phyloP scores from a whole-genome alignment of 2,329 filamentous ascomycete species.

The Monilinia fructicola region DNA sequence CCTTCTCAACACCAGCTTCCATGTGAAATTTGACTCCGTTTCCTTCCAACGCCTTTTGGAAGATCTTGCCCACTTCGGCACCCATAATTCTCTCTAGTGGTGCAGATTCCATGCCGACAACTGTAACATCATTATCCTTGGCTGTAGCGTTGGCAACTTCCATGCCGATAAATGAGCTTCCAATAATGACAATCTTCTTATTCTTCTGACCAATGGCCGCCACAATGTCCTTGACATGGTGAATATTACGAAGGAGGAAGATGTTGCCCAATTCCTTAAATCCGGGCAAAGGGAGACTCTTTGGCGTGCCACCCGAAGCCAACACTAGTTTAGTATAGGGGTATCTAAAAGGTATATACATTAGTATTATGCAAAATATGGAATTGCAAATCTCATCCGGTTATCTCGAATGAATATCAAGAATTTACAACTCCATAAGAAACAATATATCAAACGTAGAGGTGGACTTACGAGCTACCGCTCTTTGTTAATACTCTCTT shows the following conservation, averaged over 20 bases:
- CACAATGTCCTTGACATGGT: slow-evolving; percentile 75
- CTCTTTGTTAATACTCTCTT: slow-evolving; percentile 74
- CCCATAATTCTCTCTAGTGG: slow-evolving; percentile 88
- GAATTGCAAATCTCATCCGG: background rate
- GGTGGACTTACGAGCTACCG: slow-evolving; percentile 53
- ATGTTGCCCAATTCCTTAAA: slow-evolving; percentile 86
- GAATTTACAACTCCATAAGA: background rate
- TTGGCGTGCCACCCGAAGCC: slow-evolving; percentile 80
- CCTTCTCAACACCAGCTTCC: slow-evolving; percentile 78
- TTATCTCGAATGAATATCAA: background rate
- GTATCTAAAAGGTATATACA: slow-evolving; percentile 40
- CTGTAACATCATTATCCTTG: slow-evolving; percentile 78
- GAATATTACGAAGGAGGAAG: slow-evolving; percentile 77
- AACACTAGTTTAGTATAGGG: slow-evolving; percentile 86
- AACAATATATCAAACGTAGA: too few species aligned
- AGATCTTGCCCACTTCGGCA: slow-evolving; percentile 73
- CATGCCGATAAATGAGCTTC: slow-evolving; percentile 97
- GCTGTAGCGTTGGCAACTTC: slow-evolving; percentile 84
- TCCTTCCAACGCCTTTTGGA: slow-evolving; percentile 76
- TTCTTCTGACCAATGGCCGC: slow-evolving; percentile 75
- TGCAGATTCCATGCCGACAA: slow-evolving; percentile 83
- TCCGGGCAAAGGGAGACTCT: slow-evolving; percentile 73
- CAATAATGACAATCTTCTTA: slow-evolving; percentile 91
- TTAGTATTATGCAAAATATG: slow-evolving; percentile 1
- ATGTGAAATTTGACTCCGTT: slow-evolving; percentile 88